Percentiles rank a stretch among this genome's conserved stretches.
These are phyloP conservation scores for Lepiota venenata DNA, from an alignment of 768 basidiomycete genomes.

Conservation along the genomic window DNA sequence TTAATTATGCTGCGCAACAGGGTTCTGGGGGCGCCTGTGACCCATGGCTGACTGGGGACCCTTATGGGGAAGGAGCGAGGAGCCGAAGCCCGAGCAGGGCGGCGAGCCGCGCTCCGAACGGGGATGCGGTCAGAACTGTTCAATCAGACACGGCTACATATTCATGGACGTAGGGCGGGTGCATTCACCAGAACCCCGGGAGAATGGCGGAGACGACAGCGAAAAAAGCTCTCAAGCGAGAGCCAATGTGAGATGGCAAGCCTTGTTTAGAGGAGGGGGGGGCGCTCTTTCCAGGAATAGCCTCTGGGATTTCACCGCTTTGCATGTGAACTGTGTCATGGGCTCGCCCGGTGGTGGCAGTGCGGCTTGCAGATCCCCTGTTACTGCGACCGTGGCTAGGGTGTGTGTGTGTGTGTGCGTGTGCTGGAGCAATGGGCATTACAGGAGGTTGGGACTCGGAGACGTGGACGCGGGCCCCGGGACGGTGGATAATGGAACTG, in stretches of 20 bases:
- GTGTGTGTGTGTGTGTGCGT: too few relatives aligned
- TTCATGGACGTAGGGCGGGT: constrained; percentile 1
- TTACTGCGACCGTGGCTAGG: neutral
- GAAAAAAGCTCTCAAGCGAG: constrained; percentile 6
- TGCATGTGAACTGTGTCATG: neutral
- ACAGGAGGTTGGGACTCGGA: too few relatives aligned
- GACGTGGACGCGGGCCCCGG: neutral
- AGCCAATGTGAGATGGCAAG: constrained; percentile 1
- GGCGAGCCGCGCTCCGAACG: constrained; percentile 2
- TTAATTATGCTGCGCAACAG: constrained; percentile 9
- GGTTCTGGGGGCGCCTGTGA: too few relatives aligned
- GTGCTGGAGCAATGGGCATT: too few relatives aligned
- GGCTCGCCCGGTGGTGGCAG: constrained; percentile 3
- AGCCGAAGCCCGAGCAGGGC: neutral
- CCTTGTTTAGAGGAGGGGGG: constrained; percentile 1
- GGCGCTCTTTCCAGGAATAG: constrained; percentile 8
- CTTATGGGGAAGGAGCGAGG: neutral
- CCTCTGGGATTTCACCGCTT: constrained; percentile 5
- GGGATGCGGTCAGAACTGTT: neutral
- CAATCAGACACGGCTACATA: neutral
- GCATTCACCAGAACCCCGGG: neutral
- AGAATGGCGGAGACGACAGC: neutral
- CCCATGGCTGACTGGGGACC: neutral
- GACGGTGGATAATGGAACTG: neutral
- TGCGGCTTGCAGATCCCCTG: neutral